A percentile compares a stretch with the other conserved stretches of the same genome.
Conservation (phyloP, 257 asterid species). For the Salvia splendens region DNA sequence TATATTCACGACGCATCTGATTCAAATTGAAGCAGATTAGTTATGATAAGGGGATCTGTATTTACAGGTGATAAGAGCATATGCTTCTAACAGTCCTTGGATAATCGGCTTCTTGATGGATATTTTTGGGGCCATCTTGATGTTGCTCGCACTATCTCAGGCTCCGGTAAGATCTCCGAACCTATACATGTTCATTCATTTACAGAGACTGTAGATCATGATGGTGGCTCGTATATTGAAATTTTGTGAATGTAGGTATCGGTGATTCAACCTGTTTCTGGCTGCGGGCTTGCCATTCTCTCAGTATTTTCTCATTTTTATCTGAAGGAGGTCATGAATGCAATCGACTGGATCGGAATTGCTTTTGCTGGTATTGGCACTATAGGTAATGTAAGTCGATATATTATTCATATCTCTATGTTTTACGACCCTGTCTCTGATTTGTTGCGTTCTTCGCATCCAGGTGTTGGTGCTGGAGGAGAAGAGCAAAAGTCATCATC, state of each 20-base stretch:
- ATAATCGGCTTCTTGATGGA: conserved; percentile 86
- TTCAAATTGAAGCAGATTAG: neutral
- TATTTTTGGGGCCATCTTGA: conserved; percentile 87
- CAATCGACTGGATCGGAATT: conserved; percentile 92
- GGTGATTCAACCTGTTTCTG: conserved; percentile 98
- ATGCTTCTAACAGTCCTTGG: conserved; percentile 90
- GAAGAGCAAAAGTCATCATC: conserved; percentile 82
- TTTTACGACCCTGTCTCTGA: conserved; percentile 16
- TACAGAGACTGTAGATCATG: neutral
- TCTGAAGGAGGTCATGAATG: conserved; percentile 92
- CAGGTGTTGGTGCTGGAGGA: conserved; percentile 98
- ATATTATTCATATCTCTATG: neutral
- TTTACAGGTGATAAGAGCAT: conserved; percentile 83
- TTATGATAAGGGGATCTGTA: conserved; percentile 10
- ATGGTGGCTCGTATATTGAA: conserved; percentile 1
- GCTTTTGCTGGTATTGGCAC: conserved; percentile 93
- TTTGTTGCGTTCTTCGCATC: conserved; percentile 26
- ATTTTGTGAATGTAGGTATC: conserved; percentile 59
- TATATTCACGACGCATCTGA: neutral
- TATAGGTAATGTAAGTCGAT: conserved; percentile 71
- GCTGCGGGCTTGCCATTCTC: conserved; percentile 98
- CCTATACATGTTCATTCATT: conserved; percentile 1
- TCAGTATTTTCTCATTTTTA: conserved; percentile 95
- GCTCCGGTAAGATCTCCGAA: conserved; percentile 73
- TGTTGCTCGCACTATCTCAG: conserved; percentile 90